Conservation (phyloP, 306 rosid species). For the Fagus sylvatica region DNA sequence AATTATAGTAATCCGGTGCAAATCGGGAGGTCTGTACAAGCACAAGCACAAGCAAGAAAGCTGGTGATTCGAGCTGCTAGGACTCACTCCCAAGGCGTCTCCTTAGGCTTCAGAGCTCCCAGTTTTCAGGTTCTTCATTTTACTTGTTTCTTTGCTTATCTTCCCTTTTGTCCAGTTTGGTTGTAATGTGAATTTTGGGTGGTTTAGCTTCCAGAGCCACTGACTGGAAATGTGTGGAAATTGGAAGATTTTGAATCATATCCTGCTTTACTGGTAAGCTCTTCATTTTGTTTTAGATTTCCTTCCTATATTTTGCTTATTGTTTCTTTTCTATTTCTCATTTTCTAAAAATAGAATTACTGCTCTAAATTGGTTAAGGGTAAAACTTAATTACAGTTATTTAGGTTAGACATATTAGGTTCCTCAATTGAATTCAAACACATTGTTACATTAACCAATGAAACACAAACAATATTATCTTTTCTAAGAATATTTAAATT, state of each 20-base stretch:
- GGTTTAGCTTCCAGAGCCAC: conserved; percentile 85
- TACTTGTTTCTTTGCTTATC: neutral
- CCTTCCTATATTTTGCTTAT: neutral
- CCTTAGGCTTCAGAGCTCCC: conserved; percentile 81
- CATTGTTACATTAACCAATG: too few species aligned
- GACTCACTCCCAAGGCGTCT: conserved; percentile 58
- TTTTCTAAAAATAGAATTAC: neutral
- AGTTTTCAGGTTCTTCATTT: conserved; percentile 61
- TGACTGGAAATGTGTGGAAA: conserved; percentile 80
- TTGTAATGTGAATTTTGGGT: conserved; percentile 17
- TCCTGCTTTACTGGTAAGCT: conserved; percentile 84
- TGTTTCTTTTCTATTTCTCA: conserved; percentile 3
- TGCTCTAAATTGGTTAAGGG: too few species aligned
- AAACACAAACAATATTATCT: too few species aligned
- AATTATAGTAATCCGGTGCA: conserved; percentile 21
- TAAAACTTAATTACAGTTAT: too few species aligned
- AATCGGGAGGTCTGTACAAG: conserved; percentile 21
- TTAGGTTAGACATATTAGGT: too few species aligned
- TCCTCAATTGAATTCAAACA: too few species aligned
- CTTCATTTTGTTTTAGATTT: neutral
- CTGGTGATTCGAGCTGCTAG: conserved; percentile 60
- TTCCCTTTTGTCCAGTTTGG: too few species aligned
- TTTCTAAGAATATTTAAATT: too few species aligned
- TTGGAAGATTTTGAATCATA: conserved; percentile 81
- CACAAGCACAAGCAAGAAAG: conserved; percentile 18